Base-by-base conservation (phyloP, 441 rosid genomes). In the Pelargonium citronellum region DNA sequence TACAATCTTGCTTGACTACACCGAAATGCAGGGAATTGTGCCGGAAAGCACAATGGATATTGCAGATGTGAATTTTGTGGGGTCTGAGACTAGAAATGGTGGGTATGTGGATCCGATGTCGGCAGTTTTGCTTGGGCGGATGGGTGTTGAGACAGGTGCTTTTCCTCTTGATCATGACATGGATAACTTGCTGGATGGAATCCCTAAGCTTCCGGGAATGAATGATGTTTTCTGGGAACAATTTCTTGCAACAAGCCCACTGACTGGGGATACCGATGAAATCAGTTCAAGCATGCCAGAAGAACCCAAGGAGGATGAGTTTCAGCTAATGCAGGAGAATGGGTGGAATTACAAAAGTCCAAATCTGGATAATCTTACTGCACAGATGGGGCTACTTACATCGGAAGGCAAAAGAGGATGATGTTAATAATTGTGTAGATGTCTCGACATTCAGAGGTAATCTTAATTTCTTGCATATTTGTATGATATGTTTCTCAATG, bases 171-270 rank as follows among this genome's bases (percentile, higher is more conserved):
- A 77, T 58, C 77, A 49, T 9, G 79, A 80, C 65, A 67, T 67
- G 71, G 81, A 74, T 11, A 73, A 74, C 47, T 71, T 85, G 67
- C 70, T 77, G 71, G 85, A 80, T 30, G 85, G 63, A 68, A 67
- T 44, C 57, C 75, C 85, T 66, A 77, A 77, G 77, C 85, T 85
- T 61, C 89, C 85, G 0, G 84, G 82, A 24, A 71, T 84, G 17
- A 79, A 75, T 75, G 87, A 84, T 71, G 77, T 79, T 12, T 87
- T 87, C 73, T 87, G 87, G 89, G 89, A 85, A 76, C 87, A 85
- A 78, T 85, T 87, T 68, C 82, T 87, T 72, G 49, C 78, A 27
- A 80, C 79, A 22, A 80, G 75, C 58, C 82, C 80, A 16, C 72
- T 47, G 9, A 64, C 69, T 61, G 84, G 77, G 69, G 87, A 81